phyloP scores from a whole-genome alignment of 495 filamentous ascomycete genomes.

The Tuber microsphaerosporum region DNA sequence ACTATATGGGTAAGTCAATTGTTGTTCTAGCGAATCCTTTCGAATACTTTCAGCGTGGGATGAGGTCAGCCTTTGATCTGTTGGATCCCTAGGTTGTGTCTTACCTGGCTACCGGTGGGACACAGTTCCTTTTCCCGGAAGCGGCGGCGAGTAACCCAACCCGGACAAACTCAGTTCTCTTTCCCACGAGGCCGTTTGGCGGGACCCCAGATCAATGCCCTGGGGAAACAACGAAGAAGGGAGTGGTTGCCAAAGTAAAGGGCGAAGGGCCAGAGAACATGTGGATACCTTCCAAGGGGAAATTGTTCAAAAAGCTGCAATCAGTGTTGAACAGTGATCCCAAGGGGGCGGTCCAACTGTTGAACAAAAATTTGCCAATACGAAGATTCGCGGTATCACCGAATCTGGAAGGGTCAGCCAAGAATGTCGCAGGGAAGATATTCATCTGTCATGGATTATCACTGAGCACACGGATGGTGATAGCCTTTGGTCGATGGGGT shows the following conservation, averaged over 20 bases:
- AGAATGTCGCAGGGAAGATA: slow-evolving; percentile 26
- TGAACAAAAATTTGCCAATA: slow-evolving; percentile 26
- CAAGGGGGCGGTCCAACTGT: slow-evolving; percentile 8
- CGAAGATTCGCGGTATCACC: slow-evolving; percentile 25
- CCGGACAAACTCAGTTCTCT: slow-evolving; percentile 19
- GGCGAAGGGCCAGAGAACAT: slow-evolving; percentile 9
- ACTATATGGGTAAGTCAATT: slow-evolving; percentile 30
- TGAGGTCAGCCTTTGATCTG: slow-evolving; percentile 23
- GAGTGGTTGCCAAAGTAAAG: slow-evolving; percentile 19
- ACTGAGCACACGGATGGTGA: slow-evolving; percentile 14
- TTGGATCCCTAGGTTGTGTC: slow-evolving; percentile 22
- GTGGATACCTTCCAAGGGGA: slow-evolving; percentile 19
- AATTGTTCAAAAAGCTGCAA: slow-evolving; percentile 24
- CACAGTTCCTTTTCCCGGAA: slow-evolving; percentile 29
- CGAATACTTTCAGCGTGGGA: slow-evolving; percentile 31
- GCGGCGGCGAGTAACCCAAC: slow-evolving; percentile 10
- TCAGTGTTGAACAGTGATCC: slow-evolving; percentile 12
- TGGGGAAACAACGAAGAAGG: slow-evolving; percentile 5
- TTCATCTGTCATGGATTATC: slow-evolving; percentile 27
- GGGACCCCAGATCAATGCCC: background rate
- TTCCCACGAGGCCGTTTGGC: slow-evolving; percentile 21
- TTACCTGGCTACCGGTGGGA: slow-evolving; percentile 23
- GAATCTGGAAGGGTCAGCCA: background rate
- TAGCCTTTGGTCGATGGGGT: slow-evolving; percentile 16
- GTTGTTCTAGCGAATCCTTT: slow-evolving; percentile 30